These are phyloP conservation scores for Grosmannia penicillata DNA, from an alignment of 2,329 filamentous ascomycete species.

Conservation along the genomic window DNA sequence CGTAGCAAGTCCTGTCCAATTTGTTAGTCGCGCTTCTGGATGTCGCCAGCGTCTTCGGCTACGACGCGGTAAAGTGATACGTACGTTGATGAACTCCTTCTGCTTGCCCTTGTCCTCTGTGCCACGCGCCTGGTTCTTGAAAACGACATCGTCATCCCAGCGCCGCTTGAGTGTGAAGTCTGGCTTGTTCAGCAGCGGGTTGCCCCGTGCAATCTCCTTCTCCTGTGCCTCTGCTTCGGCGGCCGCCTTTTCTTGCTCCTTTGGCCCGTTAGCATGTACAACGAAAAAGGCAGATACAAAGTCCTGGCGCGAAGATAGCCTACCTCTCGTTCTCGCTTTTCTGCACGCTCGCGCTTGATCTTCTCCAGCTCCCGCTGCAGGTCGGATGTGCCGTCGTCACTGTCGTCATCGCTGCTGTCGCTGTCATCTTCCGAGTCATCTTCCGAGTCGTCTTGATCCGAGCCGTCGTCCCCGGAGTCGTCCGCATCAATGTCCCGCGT, in stretches of 20 bases:
- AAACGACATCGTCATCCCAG: conserved; percentile 98
- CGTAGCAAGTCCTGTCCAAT: conserved; percentile 58
- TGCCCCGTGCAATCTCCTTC: conserved; percentile 78
- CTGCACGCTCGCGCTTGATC: conserved; percentile 75
- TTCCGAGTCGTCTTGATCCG: conserved; percentile 61
- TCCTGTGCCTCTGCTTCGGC: conserved; percentile 74
- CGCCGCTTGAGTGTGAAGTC: conserved; percentile 85
- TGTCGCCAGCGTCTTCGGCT: not conserved
- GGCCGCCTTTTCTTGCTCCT: conserved; percentile 68
- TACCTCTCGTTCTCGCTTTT: conserved; percentile 63
- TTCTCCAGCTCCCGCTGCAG: conserved; percentile 87
- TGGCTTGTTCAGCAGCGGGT: conserved; percentile 75
- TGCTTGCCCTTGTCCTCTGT: conserved; percentile 78
- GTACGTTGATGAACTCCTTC: conserved; percentile 93
- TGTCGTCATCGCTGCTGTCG: conserved; percentile 58
- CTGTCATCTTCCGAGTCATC: conserved; percentile 47
- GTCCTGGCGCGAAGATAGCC: not conserved
- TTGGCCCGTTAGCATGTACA: not conserved
- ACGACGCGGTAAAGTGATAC: too few species aligned
- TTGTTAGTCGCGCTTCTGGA: not conserved
- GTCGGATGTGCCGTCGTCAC: conserved; percentile 73
- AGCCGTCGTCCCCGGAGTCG: conserved; percentile 41
- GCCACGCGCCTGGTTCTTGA: conserved; percentile 94
- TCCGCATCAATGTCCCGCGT: conserved; percentile 78
- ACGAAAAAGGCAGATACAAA: not conserved